These are phyloP conservation scores for Eucalyptus erythrocorys DNA, from an alignment of 345 rosid genomes.

Conservation along the genomic window DNA sequence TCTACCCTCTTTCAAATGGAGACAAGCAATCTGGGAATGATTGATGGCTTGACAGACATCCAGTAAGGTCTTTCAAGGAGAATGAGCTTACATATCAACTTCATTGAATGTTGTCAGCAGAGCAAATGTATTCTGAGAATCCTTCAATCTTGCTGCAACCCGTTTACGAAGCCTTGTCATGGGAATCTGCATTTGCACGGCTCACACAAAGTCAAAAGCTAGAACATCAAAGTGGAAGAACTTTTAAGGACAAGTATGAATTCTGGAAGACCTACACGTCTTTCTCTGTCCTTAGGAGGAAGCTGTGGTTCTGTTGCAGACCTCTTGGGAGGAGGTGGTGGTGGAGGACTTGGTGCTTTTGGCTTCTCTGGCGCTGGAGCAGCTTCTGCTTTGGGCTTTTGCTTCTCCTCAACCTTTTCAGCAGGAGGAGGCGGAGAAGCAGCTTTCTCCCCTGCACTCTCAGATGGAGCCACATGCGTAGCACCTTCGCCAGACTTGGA, in stretches of 20 bases:
- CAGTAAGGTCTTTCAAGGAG: neutral
- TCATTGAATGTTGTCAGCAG: constrained; percentile 96
- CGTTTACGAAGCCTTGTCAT: constrained; percentile 98
- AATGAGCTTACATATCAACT: constrained; percentile 75
- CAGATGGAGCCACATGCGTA: constrained; percentile 75
- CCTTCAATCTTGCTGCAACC: constrained; percentile 91
- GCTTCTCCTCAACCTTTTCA: constrained; percentile 22
- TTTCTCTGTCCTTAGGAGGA: constrained; percentile 97
- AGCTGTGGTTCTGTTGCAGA: constrained; percentile 89
- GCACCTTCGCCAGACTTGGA: constrained; percentile 77
- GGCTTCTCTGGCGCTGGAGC: constrained; percentile 29
- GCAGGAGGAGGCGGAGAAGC: constrained; percentile 33
- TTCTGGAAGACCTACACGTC: constrained; percentile 47
- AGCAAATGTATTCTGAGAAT: constrained; percentile 95
- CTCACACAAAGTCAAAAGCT: neutral
- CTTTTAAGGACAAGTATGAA: neutral
- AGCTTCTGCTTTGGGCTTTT: constrained; percentile 36
- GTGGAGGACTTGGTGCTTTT: constrained; percentile 14
- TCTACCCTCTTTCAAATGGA: neutral
- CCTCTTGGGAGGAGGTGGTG: constrained; percentile 48
- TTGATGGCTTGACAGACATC: neutral
- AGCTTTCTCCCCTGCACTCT: constrained; percentile 34
- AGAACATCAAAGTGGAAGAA: neutral
- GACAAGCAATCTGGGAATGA: neutral
- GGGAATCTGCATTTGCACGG: constrained; percentile 50